Evolutionary conservation across 2,329 filamentous ascomycete species (phyloP), one percentile per base, ranked within the genome.

Genomic region (Penicillium capsulatum): DNA sequence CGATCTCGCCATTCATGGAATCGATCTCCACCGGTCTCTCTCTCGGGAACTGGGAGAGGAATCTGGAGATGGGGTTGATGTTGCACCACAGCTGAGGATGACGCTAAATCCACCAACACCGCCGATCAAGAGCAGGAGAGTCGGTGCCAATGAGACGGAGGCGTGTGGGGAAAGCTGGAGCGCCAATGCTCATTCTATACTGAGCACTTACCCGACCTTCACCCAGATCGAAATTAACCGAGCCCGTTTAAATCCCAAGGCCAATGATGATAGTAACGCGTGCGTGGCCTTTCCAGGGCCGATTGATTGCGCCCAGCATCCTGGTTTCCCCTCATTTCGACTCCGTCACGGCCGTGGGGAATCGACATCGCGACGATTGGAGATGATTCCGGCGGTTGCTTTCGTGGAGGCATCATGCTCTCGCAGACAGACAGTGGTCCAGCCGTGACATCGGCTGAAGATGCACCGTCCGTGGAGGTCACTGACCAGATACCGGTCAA

Each of bases 371-470:
- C 22, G 22, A 24, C 7, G 22, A 11, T 24, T 28, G 40, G 38
- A 49, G 26, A 44, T 49, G 41, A 30, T 31, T 8, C 17, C 24
- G 20, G 31, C 20, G 37, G 38, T 76, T 24, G 11, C 17, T 26
- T 73, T 44, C 42, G 42, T 47, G 53, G 54, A 56, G 47, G 45
- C 53, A 48, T 43, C 40, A 62, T 63, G 60, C 55, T 55, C 39
- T 45, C 56, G 42, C 55, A 54, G 40, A 53, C 47, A 36, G 50
- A 54, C 41, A 45, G 57, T 37, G 45, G n/a, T n/a, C n/a, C n/a
- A n/a, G n/a, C n/a, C n/a, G n/a, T n/a, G n/a, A n/a, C n/a, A n/a
- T n/a, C n/a, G n/a, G n/a, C n/a, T n/a, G n/a, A n/a, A n/a, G n/a
- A n/a, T n/a, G n/a, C n/a, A n/a, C n/a, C 22, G 28, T 9, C 14